These are phyloP conservation scores for Orbilia javanica DNA, from an alignment of 2,329 filamentous ascomycete species.

Conservation along the genomic window DNA sequence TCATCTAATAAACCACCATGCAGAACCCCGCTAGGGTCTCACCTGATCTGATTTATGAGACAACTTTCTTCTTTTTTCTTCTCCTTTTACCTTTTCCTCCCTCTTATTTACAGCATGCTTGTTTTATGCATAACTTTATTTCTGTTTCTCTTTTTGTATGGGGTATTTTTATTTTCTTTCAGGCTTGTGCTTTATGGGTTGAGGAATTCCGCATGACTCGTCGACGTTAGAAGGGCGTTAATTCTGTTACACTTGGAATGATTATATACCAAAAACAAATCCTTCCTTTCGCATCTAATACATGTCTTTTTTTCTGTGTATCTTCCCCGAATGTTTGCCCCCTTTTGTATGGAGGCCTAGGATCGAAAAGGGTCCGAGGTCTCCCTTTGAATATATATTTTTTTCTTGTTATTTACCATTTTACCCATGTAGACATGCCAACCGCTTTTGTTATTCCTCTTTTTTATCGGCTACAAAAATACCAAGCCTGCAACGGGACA, in stretches of 20 bases:
- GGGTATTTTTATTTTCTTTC: slow-evolving; percentile 22
- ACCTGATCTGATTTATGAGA: slow-evolving; percentile 40
- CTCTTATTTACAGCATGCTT: neutral
- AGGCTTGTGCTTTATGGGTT: slow-evolving; percentile 41
- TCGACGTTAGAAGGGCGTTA: slow-evolving; percentile 57
- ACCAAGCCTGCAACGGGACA: slow-evolving; percentile 2
- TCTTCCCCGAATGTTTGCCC: neutral
- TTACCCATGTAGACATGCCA: slow-evolving; percentile 19
- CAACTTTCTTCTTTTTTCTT: neutral
- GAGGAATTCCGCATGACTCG: slow-evolving; percentile 59
- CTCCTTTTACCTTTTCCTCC: too few species aligned
- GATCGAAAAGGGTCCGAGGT: neutral
- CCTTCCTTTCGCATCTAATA: slow-evolving; percentile 45
- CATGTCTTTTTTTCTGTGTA: slow-evolving; percentile 23
- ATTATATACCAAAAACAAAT: slow-evolving; percentile 58
- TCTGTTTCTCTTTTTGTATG: slow-evolving; percentile 13
- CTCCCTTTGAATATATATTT: neutral
- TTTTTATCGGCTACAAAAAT: slow-evolving; percentile 18
- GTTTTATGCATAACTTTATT: slow-evolving; percentile 18
- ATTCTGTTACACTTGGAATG: slow-evolving; percentile 57
- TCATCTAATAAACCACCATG: slow-evolving; percentile 32
- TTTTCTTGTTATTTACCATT: neutral
- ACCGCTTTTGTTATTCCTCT: slow-evolving; percentile 9
- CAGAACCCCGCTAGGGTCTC: neutral
- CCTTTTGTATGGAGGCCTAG: slow-evolving; percentile 3